phyloP scores from a whole-genome alignment of 2,329 filamentous ascomycete species.

The Hymenoscyphus infarciens region DNA sequence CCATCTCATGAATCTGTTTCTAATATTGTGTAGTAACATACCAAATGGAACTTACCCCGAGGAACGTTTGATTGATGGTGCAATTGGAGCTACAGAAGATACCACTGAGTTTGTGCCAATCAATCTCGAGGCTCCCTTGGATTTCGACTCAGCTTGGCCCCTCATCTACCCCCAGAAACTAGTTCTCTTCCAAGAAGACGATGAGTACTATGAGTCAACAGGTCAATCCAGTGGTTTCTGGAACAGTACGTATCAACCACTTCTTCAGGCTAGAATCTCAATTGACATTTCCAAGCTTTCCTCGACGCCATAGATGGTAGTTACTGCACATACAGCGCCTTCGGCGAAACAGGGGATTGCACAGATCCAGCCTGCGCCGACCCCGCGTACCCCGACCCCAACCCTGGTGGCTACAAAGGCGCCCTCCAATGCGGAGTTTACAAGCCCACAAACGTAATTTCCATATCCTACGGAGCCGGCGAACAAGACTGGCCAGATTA shows the following conservation, averaged over 20 bases:
- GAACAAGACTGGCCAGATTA: slow-evolving; percentile 46
- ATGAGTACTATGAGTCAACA: slow-evolving; percentile 28
- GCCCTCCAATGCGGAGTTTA: slow-evolving; percentile 45
- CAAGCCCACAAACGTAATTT: slow-evolving; percentile 50
- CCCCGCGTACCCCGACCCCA: slow-evolving; percentile 40
- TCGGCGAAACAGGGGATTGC: slow-evolving; percentile 41
- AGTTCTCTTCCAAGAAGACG: slow-evolving; percentile 47
- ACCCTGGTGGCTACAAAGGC: slow-evolving; percentile 49
- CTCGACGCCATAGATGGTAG: slow-evolving; percentile 44
- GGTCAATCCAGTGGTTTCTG: slow-evolving; percentile 29
- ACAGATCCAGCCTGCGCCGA: slow-evolving; percentile 38
- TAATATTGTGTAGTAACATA: slow-evolving; percentile 30
- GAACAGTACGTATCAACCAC: slow-evolving; percentile 47
- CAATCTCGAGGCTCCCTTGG: slow-evolving; percentile 40
- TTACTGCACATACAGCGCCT: slow-evolving; percentile 46
- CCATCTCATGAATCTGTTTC: slow-evolving; percentile 15
- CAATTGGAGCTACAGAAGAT: slow-evolving; percentile 34
- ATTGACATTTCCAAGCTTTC: slow-evolving; percentile 31
- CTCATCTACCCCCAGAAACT: slow-evolving; percentile 50
- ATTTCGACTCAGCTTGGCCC: slow-evolving; percentile 44
- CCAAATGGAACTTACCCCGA: slow-evolving; percentile 41
- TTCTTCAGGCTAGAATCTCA: slow-evolving; percentile 34
- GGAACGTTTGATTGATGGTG: slow-evolving; percentile 37
- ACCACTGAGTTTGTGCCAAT: slow-evolving; percentile 38
- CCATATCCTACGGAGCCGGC: slow-evolving; percentile 51